phyloP scores from a whole-genome alignment of 140 eudicot species.

The Bidens hawaiensis region DNA sequence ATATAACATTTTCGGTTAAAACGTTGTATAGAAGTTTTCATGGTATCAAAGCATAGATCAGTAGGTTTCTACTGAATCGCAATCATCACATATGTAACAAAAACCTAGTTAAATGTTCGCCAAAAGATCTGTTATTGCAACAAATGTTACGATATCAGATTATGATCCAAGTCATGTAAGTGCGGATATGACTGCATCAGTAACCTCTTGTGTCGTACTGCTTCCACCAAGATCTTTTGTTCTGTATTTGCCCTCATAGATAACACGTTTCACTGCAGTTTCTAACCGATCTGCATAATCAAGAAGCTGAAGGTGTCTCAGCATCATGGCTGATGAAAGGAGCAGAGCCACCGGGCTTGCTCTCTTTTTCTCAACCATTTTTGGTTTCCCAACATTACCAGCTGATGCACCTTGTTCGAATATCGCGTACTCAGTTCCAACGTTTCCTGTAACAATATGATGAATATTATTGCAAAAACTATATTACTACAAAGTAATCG shows the following conservation, averaged over 20 bases:
- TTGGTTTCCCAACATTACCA: constrained; percentile 72
- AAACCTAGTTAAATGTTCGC: neutral
- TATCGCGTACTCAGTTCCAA: constrained; percentile 66
- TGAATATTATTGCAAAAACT: neutral
- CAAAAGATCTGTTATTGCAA: neutral
- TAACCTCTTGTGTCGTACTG: constrained; percentile 72
- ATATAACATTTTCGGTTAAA: neutral
- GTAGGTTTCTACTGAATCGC: neutral
- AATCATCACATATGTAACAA: neutral
- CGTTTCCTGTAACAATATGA: constrained; percentile 50
- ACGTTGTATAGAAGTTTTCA: neutral
- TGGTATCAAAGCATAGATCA: neutral
- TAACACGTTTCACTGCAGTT: constrained; percentile 65
- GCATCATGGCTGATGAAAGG: constrained; percentile 91
- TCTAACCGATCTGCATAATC: constrained; percentile 73
- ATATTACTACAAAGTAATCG: neutral
- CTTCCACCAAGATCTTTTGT: constrained; percentile 83
- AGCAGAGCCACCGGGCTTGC: constrained; percentile 83
- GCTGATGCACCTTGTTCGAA: constrained; percentile 97
- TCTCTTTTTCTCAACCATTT: constrained; percentile 50
- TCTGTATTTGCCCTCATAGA: constrained; percentile 53
- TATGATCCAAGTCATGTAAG: constrained; percentile 28
- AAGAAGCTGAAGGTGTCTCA: constrained; percentile 75
- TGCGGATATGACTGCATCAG: constrained; percentile 75
- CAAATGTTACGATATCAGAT: neutral